Percentiles rank a stretch among this genome's conserved stretches.
Conservation (phyloP, 805 yeast genomes). For the Pichia insulana region DNA sequence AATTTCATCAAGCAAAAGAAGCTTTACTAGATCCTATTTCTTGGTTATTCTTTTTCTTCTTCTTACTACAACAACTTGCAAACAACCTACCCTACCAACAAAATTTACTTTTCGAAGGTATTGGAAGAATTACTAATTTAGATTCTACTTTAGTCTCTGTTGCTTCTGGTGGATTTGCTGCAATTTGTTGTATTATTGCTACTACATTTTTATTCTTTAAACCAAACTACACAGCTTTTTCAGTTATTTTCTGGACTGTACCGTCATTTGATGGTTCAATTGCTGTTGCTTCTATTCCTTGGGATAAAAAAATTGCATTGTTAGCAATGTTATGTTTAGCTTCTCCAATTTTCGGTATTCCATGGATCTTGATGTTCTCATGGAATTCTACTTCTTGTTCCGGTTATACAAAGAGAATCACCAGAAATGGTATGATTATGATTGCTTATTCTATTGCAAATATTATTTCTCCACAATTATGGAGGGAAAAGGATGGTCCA, state of each 20-base stretch:
- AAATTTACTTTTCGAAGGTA: slow-evolving; percentile 36
- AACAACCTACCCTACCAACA: slow-evolving; percentile 48
- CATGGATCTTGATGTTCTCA: slow-evolving; percentile 21
- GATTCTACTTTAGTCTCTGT: slow-evolving; percentile 45
- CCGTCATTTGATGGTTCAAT: slow-evolving; percentile 26
- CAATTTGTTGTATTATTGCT: slow-evolving; percentile 32
- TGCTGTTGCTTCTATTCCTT: slow-evolving; percentile 30
- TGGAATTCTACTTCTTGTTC: slow-evolving; percentile 27
- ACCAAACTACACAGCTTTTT: slow-evolving; percentile 28
- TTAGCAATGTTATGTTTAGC: slow-evolving; percentile 43
- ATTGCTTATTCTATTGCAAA: slow-evolving; percentile 41
- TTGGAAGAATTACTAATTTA: slow-evolving; percentile 32
- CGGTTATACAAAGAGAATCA: slow-evolving; percentile 44
- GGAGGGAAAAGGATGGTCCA: slow-evolving; percentile 43
- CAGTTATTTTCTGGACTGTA: slow-evolving; percentile 20
- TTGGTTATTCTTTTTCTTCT: slow-evolving; percentile 34
- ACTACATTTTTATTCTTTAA: slow-evolving; percentile 27
- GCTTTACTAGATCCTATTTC: slow-evolving; percentile 40
- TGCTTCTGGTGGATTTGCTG: slow-evolving; percentile 44
- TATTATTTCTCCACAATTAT: slow-evolving; percentile 48
- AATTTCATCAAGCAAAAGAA: slow-evolving; percentile 41
- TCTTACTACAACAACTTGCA: slow-evolving; percentile 40
- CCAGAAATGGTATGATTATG: slow-evolving; percentile 41
- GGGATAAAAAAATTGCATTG: slow-evolving; percentile 36
- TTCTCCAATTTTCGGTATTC: slow-evolving; percentile 28